Percentiles rank a stretch among this genome's conserved stretches.
Evolutionary conservation across 768 basidiomycete species (phyloP).

Genomic region (Podaxis sp.): DNA sequence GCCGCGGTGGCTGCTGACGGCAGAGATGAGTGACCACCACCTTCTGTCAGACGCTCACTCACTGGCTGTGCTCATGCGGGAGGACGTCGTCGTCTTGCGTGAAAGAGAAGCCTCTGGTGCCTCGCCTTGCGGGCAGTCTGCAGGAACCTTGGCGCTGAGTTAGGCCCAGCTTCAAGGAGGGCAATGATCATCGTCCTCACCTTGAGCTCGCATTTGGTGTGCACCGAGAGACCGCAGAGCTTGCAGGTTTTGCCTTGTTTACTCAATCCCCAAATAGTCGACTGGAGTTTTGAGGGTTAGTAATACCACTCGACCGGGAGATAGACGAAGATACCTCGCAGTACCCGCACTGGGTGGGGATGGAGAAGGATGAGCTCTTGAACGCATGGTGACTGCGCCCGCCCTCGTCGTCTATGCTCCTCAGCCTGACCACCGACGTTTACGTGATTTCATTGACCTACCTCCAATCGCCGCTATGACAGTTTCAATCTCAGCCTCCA

Average conservation of each 20-base stretch:
- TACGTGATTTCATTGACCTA: slow-evolving; percentile 23
- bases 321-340: slow-evolving; percentile 55
- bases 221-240: slow-evolving; percentile 72
- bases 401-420: slow-evolving; percentile 64
- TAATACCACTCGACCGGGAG: not conserved
- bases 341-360: slow-evolving; percentile 77
- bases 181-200: slow-evolving; percentile 29
- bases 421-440: not conserved
- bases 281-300: slow-evolving; percentile 32
- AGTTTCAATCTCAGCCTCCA: slow-evolving; percentile 61
- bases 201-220: slow-evolving; percentile 84
- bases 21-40: slow-evolving; percentile 1
- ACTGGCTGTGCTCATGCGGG: slow-evolving; percentile 24
- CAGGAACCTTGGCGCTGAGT: slow-evolving; percentile 53
- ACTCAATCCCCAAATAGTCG: slow-evolving; percentile 83
- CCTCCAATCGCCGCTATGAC: slow-evolving; percentile 62
- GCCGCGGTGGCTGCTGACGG: slow-evolving; percentile 14
- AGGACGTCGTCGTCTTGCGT: slow-evolving; percentile 17
- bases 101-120: slow-evolving; percentile 21
- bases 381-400: slow-evolving; percentile 68
- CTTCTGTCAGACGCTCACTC: not conserved
- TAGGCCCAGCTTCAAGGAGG: not conserved
- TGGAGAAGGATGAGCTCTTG: slow-evolving; percentile 83
- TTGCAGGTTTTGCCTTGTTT: slow-evolving; percentile 87
- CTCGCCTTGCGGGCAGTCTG: slow-evolving; percentile 48